Conservation (phyloP, 2,329 filamentous ascomycete species). For the Fusarium succisae region DNA sequence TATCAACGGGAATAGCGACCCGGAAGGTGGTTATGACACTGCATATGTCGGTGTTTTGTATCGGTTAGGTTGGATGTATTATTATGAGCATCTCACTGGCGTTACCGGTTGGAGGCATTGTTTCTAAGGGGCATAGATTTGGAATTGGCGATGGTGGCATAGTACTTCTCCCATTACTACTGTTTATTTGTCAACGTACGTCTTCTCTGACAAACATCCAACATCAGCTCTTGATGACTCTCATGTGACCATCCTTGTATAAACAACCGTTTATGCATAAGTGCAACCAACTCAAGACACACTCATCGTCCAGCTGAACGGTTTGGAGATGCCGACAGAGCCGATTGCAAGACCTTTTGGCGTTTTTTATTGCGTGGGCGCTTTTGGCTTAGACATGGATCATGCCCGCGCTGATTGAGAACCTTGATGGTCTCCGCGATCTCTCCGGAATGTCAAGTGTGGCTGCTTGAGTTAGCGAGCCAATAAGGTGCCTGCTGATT, state of each 20-base stretch:
- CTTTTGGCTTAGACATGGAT: conserved; percentile 13
- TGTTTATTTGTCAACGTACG: neutral
- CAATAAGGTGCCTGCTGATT: conserved; percentile 14
- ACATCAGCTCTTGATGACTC: neutral
- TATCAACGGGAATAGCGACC: conserved; percentile 12
- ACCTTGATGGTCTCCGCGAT: conserved; percentile 41
- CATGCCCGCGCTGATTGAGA: conserved; percentile 27
- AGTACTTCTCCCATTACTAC: neutral
- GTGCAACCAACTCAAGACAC: neutral
- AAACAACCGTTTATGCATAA: neutral
- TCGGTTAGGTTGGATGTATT: neutral
- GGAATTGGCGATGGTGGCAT: neutral
- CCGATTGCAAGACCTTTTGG: conserved; percentile 24
- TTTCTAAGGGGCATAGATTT: conserved; percentile 6
- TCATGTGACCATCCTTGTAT: neutral
- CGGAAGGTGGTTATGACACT: neutral
- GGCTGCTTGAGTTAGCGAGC: conserved; percentile 24
- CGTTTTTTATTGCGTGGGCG: conserved; percentile 13
- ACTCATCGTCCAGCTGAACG: neutral
- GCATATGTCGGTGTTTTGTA: neutral
- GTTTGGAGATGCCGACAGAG: conserved; percentile 34
- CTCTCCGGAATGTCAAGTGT: conserved; percentile 20
- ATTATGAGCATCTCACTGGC: conserved; percentile 29
- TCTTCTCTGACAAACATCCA: neutral
- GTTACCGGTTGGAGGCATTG: conserved; percentile 17